These are phyloP conservation scores for Crithidia mellificae DNA, from an alignment of 208 protist species.

Conservation along the genomic window DNA sequence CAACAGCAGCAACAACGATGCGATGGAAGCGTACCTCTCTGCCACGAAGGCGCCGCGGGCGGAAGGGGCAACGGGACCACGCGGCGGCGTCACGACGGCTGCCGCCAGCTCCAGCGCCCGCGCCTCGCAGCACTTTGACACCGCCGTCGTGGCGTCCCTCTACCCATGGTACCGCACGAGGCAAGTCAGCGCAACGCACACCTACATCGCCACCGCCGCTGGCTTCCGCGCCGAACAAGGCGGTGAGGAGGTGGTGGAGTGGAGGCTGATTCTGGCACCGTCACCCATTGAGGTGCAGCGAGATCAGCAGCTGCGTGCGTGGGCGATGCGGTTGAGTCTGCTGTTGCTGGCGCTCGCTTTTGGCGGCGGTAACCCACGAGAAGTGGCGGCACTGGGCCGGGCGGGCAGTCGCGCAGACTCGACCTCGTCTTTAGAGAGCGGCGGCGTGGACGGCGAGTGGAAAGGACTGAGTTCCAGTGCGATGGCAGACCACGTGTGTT, in stretches of 20 bases:
- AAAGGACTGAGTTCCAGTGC: slow-evolving; percentile 15
- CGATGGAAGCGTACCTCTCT: background rate
- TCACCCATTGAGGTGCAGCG: slow-evolving; percentile 3
- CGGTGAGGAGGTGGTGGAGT: slow-evolving; percentile 5
- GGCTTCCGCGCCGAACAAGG: slow-evolving; percentile 1
- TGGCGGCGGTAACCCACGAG: slow-evolving; percentile 27
- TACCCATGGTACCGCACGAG: slow-evolving; percentile 31
- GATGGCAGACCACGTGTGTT: slow-evolving; percentile 20
- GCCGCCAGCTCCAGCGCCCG: background rate
- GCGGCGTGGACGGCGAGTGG: slow-evolving; percentile 1
- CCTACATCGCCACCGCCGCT: background rate
- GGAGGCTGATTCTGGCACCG: slow-evolving; percentile 6
- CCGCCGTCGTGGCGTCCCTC: background rate
- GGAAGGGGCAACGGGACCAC: background rate
- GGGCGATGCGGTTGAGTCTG: slow-evolving; percentile 26
- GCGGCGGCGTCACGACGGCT: background rate
- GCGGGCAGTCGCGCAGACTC: no score
- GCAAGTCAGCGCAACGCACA: slow-evolving; percentile 9
- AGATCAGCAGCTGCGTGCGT: slow-evolving; percentile 8
- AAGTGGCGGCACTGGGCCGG: no score
- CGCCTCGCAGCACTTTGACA: no score
- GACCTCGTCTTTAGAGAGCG: no score
- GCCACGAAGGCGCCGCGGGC: background rate
- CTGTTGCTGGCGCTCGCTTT: slow-evolving; percentile 31
- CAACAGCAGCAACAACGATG: background rate